These are phyloP conservation scores for Xerocomus amazonicus DNA, from an alignment of 1,284 basidiomycete genomes.

Conservation along the genomic window DNA sequence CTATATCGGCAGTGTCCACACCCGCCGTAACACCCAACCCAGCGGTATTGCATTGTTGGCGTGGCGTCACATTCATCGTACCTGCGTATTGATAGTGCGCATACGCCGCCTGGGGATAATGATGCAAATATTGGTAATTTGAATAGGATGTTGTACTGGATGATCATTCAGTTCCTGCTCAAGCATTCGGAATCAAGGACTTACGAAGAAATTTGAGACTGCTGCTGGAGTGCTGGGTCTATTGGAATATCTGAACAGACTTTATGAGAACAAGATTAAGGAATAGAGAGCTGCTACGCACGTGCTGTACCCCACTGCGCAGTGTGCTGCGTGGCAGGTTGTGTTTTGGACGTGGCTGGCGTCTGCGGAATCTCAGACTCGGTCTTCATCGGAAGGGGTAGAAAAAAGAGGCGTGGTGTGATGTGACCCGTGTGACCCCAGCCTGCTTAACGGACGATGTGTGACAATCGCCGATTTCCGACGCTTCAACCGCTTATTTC, in stretches of 20 bases:
- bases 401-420: no score
- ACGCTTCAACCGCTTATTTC: no score
- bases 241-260: constrained; percentile 55
- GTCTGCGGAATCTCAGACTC: constrained; percentile 36
- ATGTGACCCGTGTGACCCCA: no score
- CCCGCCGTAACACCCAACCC: constrained; percentile 26
- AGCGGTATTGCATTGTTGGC: constrained; percentile 21
- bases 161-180: constrained; percentile 2
- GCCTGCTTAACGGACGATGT: no score
- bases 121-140: constrained; percentile 47
- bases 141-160: constrained; percentile 40
- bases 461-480: no score
- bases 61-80: constrained; percentile 28
- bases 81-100: constrained; percentile 50
- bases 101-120: constrained; percentile 53
- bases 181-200: neutral
- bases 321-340: constrained; percentile 29
- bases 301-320: constrained; percentile 43
- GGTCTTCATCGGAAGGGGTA: constrained; percentile 29
- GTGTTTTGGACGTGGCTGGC: constrained; percentile 26
- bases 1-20: constrained; percentile 63
- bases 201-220: constrained; percentile 49
- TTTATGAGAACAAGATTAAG: neutral
- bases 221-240: constrained; percentile 65
- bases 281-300: constrained; percentile 25